A percentile compares a stretch with the other conserved stretches of the same genome.
phyloP scores from a whole-genome alignment of 1,139 yeast species.

The Yamadazyma conglobata region DNA sequence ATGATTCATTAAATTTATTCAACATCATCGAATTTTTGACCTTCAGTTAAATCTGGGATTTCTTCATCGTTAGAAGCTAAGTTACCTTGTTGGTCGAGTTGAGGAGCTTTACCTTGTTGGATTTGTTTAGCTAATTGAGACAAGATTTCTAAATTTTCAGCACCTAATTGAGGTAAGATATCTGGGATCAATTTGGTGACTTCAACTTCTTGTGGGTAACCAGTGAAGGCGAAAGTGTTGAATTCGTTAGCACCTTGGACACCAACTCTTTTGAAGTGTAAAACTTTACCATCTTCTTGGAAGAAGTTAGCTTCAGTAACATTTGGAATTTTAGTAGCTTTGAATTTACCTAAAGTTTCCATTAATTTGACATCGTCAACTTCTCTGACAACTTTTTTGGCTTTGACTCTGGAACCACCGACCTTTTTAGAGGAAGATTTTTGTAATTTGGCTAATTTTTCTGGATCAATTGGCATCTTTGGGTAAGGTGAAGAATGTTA shows the following conservation, averaged over 20 bases:
- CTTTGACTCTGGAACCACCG: constrained; percentile 88
- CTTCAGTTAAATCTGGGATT: constrained; percentile 93
- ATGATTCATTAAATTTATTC: constrained; percentile 40
- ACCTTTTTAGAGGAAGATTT: constrained; percentile 69
- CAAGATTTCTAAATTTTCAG: constrained; percentile 89
- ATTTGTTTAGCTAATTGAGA: constrained; percentile 88
- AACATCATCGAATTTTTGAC: constrained; percentile 90
- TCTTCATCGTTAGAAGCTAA: constrained; percentile 62
- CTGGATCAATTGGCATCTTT: constrained; percentile 84
- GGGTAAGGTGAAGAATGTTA: constrained; percentile 1
- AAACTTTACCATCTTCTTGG: constrained; percentile 92
- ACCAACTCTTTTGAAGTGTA: constrained; percentile 93
- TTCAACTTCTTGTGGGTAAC: constrained; percentile 91
- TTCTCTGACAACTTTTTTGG: constrained; percentile 67
- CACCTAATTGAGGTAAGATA: constrained; percentile 94
- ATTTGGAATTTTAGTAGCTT: constrained; percentile 84
- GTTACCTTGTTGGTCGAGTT: constrained; percentile 40
- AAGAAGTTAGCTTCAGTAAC: constrained; percentile 97
- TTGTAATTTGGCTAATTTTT: constrained; percentile 81
- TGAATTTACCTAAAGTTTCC: constrained; percentile 83
- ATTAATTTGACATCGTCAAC: constrained; percentile 90
- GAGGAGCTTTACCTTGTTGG: constrained; percentile 58
- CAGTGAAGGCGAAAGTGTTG: constrained; percentile 94
- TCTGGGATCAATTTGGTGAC: constrained; percentile 92
- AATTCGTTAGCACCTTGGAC: constrained; percentile 89